These are phyloP conservation scores for Exsudoporus frostii DNA, from an alignment of 768 basidiomycete genomes.

Conservation along the genomic window DNA sequence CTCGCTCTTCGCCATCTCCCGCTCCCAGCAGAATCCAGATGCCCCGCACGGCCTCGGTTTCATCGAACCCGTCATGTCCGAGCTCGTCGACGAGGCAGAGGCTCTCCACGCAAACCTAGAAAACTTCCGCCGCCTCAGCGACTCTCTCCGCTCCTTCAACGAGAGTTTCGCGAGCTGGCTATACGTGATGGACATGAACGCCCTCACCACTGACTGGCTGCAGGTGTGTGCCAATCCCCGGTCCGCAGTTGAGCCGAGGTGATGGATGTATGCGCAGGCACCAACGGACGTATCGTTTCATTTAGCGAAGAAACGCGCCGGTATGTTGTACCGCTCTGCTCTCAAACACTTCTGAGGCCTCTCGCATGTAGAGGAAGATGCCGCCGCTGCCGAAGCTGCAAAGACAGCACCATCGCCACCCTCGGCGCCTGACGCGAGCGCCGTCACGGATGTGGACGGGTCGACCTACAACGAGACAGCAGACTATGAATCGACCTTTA, in stretches of 20 bases:
- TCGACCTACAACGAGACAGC: conserved; percentile 29
- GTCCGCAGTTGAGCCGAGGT: not conserved
- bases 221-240: conserved; percentile 45
- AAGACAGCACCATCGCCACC: conserved; percentile 37
- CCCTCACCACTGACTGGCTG: conserved; percentile 90
- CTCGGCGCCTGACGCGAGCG: conserved; percentile 6
- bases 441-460: conserved; percentile 29
- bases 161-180: conserved; percentile 91
- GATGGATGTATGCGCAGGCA: conserved; percentile 38
- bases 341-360: not conserved
- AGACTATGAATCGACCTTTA: conserved; percentile 36
- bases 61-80: conserved; percentile 77
- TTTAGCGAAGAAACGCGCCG: conserved; percentile 58
- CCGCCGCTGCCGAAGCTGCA: conserved; percentile 53
- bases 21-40: conserved; percentile 62
- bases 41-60: conserved; percentile 85
- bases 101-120: conserved; percentile 73
- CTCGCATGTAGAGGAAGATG: conserved; percentile 53
- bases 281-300: conserved; percentile 58
- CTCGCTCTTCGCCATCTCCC: conserved; percentile 82
- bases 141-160: conserved; percentile 81
- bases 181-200: conserved; percentile 92
- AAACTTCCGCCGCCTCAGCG: conserved; percentile 65
- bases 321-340: conserved; percentile 32
- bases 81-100: conserved; percentile 87